Base-by-base conservation (phyloP, 305 asterid species). In the Solanum hybrid region DNA sequence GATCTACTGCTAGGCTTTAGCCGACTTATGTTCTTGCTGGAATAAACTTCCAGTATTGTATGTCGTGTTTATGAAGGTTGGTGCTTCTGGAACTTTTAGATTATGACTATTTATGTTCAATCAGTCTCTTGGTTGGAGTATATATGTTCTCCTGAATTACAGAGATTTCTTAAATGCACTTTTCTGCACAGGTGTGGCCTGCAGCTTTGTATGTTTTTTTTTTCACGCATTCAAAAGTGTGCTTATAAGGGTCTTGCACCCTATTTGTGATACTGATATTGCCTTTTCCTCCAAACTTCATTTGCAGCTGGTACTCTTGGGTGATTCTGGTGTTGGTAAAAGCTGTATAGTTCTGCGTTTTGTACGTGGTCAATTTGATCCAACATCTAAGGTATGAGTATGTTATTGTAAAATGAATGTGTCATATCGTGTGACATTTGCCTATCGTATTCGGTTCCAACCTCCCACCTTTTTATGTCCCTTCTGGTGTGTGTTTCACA, bases 331-430 rank as follows among this genome's bases (percentile, higher is more conserved):
- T 37, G 99, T 97, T 12, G 99, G 99, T 81, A 97, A 97, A 93
- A 97, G 99, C 91, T 96, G 99, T 94, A 97, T 97, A 77, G 99
- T 97, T 90, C 98, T 98, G 36, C 98, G 99, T 68, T 98, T 98
- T 93, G 99, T 98, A 76, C 99, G 99, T 83, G 99, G 99, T 89
- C 99, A 98, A 93, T 98, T 98, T 92, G 99, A 98, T 93, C 99
- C 99, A 72, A 97, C 99, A 89, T 98, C 99, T 73, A 98, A 98
- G 98, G 99, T 97, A 92, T 92, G 75, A 65, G 38, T 90, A 38
- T 78, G 36, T 32, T 79, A 36, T n/a, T 79, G 10, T n/a, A n/a
- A 36, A 41, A 33, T 73, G 51, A 38, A 61, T 34, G 65, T 33
- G 15, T 79, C 9, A 29, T 61, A 51, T 31, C 36, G 6, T 84